Conservation (phyloP, 2,329 filamentous ascomycete genomes). For the Aureobasidium sp. region DNA sequence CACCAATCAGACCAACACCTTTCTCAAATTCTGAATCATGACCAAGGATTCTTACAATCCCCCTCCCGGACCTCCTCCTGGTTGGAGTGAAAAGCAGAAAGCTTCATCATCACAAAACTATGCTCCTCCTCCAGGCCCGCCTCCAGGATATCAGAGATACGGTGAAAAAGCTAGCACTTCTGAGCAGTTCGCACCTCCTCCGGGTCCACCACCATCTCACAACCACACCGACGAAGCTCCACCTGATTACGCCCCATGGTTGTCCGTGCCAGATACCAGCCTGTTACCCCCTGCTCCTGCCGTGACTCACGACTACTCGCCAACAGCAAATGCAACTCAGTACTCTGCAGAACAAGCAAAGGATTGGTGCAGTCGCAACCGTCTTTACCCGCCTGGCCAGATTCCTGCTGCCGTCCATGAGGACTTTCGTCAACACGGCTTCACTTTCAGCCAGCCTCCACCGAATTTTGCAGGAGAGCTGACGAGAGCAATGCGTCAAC, state of each 20-base stretch:
- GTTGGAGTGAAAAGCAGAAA: conserved; percentile 18
- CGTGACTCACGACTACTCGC: conserved; percentile 58
- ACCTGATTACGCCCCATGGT: conserved; percentile 64
- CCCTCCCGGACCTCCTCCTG: conserved; percentile 28
- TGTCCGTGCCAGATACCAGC: conserved; percentile 63
- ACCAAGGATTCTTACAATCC: conserved; percentile 25
- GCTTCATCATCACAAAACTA: conserved; percentile 19
- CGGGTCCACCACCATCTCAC: conserved; percentile 31
- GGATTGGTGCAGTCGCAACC: conserved; percentile 57
- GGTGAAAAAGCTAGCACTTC: neutral
- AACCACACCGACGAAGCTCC: conserved; percentile 30
- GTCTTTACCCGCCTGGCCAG: conserved; percentile 48
- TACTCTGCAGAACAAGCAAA: conserved; percentile 58
- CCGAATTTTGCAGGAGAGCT: conserved; percentile 37
- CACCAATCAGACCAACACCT: no score
- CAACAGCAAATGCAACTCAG: conserved; percentile 61
- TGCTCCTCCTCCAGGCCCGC: conserved; percentile 27
- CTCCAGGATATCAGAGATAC: conserved; percentile 20
- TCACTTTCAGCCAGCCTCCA: conserved; percentile 45
- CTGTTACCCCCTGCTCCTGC: conserved; percentile 66
- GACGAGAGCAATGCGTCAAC: conserved; percentile 1
- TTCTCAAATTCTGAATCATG: no score
- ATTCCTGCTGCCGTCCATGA: conserved; percentile 18
- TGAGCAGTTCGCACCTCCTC: conserved; percentile 30
- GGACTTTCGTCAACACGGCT: conserved; percentile 21